Evolutionary conservation across 2,329 filamentous ascomycete genomes (phyloP).

Genomic region (Scedosporium dehoogii): DNA sequence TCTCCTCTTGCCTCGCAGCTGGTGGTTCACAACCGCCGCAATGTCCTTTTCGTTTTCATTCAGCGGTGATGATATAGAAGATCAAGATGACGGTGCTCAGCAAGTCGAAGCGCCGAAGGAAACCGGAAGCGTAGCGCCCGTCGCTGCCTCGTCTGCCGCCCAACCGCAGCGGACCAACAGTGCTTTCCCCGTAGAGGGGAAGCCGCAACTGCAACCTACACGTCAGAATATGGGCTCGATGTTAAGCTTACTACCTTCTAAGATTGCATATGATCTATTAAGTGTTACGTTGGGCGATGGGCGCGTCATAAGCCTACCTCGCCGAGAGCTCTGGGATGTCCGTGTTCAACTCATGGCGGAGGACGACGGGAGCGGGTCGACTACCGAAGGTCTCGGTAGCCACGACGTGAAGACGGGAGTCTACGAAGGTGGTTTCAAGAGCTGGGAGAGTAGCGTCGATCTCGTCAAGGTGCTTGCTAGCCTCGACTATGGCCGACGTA

Average conservation of each 20-base stretch:
- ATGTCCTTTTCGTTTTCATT: constrained; percentile 53
- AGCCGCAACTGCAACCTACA: constrained; percentile 46
- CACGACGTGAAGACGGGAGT: constrained; percentile 73
- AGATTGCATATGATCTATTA: constrained; percentile 59
- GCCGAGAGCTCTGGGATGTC: constrained; percentile 74
- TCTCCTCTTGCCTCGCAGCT: not conserved
- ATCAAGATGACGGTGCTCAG: constrained; percentile 25
- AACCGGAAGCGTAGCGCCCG: constrained; percentile 10
- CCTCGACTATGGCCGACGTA: constrained; percentile 21
- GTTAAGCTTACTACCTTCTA: constrained; percentile 56
- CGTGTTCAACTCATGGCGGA: constrained; percentile 72
- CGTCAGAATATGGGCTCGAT: constrained; percentile 40
- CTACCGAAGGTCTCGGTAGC: constrained; percentile 45
- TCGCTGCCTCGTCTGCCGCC: constrained; percentile 15
- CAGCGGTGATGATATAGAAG: constrained; percentile 54
- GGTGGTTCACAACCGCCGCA: not conserved
- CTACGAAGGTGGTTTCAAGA: constrained; percentile 84
- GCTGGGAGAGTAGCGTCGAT: constrained; percentile 79
- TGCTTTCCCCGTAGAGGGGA: constrained; percentile 53
- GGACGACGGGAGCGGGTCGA: constrained; percentile 35
- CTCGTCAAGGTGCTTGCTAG: constrained; percentile 57
- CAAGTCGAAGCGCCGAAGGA: constrained; percentile 10
- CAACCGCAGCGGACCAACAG: constrained; percentile 19
- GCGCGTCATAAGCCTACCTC: constrained; percentile 46
- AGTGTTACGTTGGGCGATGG: constrained; percentile 50